Evolutionary conservation across 257 asterid species (phyloP).

Genomic region (Solanum piurae): DNA sequence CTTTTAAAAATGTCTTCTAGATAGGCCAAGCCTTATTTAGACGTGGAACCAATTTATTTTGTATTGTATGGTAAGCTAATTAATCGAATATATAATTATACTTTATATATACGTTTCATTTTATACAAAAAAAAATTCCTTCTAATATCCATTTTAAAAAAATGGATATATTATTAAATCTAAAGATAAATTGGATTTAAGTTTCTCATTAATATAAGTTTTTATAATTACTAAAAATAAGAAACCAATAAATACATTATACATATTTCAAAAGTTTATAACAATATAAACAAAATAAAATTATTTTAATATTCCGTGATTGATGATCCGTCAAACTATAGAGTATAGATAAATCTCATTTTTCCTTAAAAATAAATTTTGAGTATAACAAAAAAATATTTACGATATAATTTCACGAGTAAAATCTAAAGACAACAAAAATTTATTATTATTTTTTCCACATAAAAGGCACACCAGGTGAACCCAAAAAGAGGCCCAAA

Average conservation of each 20-base stretch:
- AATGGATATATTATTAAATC: background rate
- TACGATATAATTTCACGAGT: background rate
- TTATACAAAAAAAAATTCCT: background rate
- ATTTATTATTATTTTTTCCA: background rate
- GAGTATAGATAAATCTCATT: background rate
- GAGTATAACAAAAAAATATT: too few relatives aligned
- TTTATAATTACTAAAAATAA: background rate
- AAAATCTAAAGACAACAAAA: accelerated
- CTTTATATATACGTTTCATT: background rate
- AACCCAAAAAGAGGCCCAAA: background rate
- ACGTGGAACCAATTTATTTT: background rate
- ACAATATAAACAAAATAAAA: too few relatives aligned
- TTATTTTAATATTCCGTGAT: too few relatives aligned
- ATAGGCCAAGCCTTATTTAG: background rate
- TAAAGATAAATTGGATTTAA: background rate
- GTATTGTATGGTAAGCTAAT: background rate
- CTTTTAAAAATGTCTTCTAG: background rate
- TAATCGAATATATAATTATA: background rate
- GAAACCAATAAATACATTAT: background rate
- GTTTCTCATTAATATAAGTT: background rate
- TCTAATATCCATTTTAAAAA: background rate
- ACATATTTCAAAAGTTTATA: background rate
- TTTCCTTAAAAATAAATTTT: background rate
- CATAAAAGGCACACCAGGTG: background rate
- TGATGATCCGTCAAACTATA: too few relatives aligned